Percentiles rank a stretch among this genome's conserved stretches.
These are phyloP conservation scores for Bremia lactucae DNA, from an alignment of 352 stramenopile species.

Conservation along the genomic window DNA sequence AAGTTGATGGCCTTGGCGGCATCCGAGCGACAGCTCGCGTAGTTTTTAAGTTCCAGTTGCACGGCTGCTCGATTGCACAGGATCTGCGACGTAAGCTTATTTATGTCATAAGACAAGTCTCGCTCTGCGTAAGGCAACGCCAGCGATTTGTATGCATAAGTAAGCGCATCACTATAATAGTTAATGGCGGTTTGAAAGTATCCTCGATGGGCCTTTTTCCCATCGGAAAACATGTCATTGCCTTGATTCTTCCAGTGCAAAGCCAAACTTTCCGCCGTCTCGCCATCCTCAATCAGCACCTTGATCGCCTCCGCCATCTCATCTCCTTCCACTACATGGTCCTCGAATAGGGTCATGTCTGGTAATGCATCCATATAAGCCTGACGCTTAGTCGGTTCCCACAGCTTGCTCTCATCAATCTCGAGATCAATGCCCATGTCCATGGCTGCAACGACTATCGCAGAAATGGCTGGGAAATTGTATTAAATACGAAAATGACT, in stretches of 20 bases:
- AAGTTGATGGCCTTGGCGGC: conserved; percentile 58
- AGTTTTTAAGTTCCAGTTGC: conserved; percentile 81
- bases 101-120: conserved; percentile 53
- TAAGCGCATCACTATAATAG: conserved; percentile 71
- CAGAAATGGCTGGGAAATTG: conserved; percentile 22
- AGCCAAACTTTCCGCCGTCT: conserved; percentile 78
- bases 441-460: conserved; percentile 22
- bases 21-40: conserved; percentile 73
- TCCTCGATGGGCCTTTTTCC: conserved; percentile 47
- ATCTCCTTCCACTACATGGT: conserved; percentile 80
- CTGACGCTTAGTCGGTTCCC: conserved; percentile 64
- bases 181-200: conserved; percentile 73
- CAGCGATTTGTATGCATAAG: conserved; percentile 69
- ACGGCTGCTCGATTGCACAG: conserved; percentile 72
- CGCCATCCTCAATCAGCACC: conserved; percentile 77
- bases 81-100: conserved; percentile 64
- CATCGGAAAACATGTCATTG: conserved; percentile 77
- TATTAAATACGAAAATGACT: conserved; percentile 4
- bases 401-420: conserved; percentile 82
- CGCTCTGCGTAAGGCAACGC: conserved; percentile 47
- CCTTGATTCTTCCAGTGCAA: conserved; percentile 85
- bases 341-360: conserved; percentile 84
- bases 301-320: conserved; percentile 82
- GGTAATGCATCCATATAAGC: conserved; percentile 78
- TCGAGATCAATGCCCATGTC: conserved; percentile 72